Percentiles rank a stretch among this genome's conserved stretches.
phyloP scores from a whole-genome alignment of 257 asterid species.

The Nicotiana benthamiana region DNA sequence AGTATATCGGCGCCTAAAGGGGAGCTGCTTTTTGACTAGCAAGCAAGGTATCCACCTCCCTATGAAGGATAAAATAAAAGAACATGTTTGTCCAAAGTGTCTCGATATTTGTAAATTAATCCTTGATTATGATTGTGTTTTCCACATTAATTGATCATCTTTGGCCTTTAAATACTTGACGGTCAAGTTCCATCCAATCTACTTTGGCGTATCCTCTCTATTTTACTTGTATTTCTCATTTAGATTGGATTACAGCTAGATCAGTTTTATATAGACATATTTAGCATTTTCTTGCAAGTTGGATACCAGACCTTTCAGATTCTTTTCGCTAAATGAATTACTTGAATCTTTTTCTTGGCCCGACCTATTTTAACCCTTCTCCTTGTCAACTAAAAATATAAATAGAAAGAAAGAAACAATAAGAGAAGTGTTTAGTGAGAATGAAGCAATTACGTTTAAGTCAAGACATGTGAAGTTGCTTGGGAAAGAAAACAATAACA shows the following conservation, averaged over 20 bases:
- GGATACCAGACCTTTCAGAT: neutral
- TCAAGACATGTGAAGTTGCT: neutral
- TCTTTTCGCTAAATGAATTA: neutral
- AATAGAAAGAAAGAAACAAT: no score
- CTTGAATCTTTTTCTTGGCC: neutral
- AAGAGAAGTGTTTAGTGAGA: no score
- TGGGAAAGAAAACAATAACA: no score
- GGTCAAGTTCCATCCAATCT: neutral
- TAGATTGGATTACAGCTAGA: neutral
- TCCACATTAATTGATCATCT: neutral
- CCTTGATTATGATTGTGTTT: neutral
- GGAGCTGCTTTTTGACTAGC: conserved; percentile 14
- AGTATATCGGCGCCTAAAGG: conserved; percentile 5
- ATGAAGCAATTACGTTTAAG: no score
- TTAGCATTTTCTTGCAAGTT: neutral
- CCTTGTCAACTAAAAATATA: no score
- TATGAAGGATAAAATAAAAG: neutral
- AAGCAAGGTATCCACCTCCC: conserved; percentile 10
- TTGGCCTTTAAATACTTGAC: neutral
- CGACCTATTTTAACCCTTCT: no score
- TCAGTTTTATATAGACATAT: neutral
- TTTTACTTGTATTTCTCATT: neutral
- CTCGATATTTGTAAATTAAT: neutral
- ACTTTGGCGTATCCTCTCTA: neutral
- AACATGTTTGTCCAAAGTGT: neutral